Percentiles rank a stretch among this genome's conserved stretches.
These are phyloP conservation scores for Akanthomyces lecanii DNA, from an alignment of 2,329 filamentous ascomycete genomes.

Conservation along the genomic window DNA sequence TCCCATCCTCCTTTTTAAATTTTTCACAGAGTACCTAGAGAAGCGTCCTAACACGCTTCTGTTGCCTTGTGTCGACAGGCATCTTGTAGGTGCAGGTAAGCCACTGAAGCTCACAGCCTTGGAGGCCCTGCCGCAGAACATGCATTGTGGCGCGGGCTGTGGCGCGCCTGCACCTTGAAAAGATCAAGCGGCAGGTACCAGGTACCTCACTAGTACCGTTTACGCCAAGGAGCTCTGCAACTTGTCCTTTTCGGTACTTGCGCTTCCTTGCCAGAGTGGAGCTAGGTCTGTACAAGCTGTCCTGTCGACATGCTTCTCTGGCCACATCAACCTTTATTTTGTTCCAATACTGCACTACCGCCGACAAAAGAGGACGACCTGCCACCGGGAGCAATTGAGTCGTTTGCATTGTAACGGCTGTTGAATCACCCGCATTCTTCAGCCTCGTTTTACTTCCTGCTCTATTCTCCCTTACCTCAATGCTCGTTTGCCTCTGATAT, in stretches of 20 bases:
- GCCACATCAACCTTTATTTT: conserved; percentile 15
- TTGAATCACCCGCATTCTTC: not conserved
- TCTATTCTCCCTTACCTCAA: not conserved
- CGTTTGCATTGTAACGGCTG: not conserved
- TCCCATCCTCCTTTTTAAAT: too few species aligned
- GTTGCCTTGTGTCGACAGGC: too few species aligned
- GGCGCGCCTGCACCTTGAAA: not conserved
- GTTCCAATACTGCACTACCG: not conserved
- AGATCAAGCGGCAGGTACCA: not conserved
- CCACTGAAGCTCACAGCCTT: not conserved
- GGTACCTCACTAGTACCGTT: conserved; percentile 5
- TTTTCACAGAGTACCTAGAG: too few species aligned
- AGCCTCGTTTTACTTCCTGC: not conserved
- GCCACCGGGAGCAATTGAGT: not conserved
- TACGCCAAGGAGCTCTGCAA: conserved; percentile 23
- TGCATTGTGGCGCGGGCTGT: not conserved
- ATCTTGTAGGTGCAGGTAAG: not conserved
- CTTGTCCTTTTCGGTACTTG: conserved; percentile 33
- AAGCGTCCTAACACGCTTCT: too few species aligned
- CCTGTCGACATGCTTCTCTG: conserved; percentile 10
- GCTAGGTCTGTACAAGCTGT: not conserved
- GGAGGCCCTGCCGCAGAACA: not conserved
- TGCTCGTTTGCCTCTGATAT: not conserved
- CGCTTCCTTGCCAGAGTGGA: not conserved
- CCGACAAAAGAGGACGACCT: conserved; percentile 2